Conservation (phyloP, 306 rosid genomes). For the Malus fusca region DNA sequence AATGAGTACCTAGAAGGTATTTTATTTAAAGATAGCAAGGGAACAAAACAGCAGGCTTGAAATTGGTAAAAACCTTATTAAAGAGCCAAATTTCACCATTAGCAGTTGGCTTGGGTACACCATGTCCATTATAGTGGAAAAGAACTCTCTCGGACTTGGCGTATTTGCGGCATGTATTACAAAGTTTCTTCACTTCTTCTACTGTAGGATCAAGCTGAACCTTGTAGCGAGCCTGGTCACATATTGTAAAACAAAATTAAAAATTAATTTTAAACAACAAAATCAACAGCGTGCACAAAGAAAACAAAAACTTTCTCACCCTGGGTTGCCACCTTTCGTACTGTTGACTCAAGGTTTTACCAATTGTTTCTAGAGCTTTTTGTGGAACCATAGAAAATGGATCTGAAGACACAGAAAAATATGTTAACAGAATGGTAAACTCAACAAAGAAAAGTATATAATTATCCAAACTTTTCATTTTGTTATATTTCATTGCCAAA, state of each 20-base stretch:
- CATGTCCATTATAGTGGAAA: constrained; percentile 98
- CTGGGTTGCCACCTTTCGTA: constrained; percentile 99
- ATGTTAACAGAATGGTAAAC: background rate
- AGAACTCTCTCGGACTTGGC: constrained; percentile 93
- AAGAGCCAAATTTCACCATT: constrained; percentile 99
- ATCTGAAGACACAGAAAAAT: constrained; percentile 42
- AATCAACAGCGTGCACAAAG: constrained; percentile 6
- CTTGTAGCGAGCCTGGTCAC: constrained; percentile 78
- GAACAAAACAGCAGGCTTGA: background rate
- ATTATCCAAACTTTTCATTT: background rate
- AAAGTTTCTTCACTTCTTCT: constrained; percentile 98
- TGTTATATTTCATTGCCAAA: background rate
- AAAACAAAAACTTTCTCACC: constrained; percentile 42
- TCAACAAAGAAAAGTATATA: background rate
- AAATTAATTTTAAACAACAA: constrained; percentile 16
- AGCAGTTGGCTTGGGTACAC: constrained; percentile 94
- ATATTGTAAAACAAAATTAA: constrained; percentile 25
- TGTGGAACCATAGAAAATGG: constrained; percentile 93
- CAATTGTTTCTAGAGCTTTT: constrained; percentile 92
- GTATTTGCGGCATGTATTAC: constrained; percentile 72
- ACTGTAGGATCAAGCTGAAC: constrained; percentile 92
- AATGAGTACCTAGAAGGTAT: background rate
- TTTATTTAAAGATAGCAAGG: background rate
- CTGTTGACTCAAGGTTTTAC: constrained; percentile 72
- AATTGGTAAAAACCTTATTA: constrained; percentile 59